A percentile compares a stretch with the other conserved stretches of the same genome.
These are phyloP conservation scores for Triticum turgidum DNA, from an alignment of 176 grass and related monocot species.

Conservation along the genomic window DNA sequence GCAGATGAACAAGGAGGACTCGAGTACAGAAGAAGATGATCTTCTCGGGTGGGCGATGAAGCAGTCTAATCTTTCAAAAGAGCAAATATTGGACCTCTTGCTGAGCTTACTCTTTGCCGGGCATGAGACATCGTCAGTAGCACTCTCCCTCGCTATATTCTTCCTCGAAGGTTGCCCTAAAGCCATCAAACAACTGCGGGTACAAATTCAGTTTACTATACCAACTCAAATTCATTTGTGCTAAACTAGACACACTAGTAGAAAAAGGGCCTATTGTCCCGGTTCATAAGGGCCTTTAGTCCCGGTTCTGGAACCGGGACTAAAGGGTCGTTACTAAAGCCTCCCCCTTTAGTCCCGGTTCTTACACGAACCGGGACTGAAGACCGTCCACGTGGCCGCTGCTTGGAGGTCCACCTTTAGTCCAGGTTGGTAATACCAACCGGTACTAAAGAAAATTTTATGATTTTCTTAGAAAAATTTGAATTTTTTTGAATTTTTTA, in stretches of 20 bases:
- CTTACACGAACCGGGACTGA: no score
- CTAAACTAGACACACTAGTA: not conserved
- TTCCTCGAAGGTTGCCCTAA: conserved; percentile 82
- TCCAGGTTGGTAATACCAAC: no score
- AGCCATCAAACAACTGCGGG: conserved; percentile 63
- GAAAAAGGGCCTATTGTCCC: no score
- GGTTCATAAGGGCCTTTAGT: no score
- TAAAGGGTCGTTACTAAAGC: no score
- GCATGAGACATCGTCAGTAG: conserved; percentile 92
- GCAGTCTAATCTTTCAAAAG: conserved; percentile 64
- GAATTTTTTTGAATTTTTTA: no score
- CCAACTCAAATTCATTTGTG: not conserved
- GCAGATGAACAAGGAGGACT: conserved; percentile 35
- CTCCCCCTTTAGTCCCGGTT: no score
- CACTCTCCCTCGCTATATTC: conserved; percentile 77
- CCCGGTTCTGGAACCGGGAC: no score
- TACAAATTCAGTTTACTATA: conserved; percentile 20
- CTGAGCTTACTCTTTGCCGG: conserved; percentile 88
- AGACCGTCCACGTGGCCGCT: no score
- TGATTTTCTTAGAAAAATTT: no score
- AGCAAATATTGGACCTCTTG: conserved; percentile 91
- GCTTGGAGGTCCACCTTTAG: no score
- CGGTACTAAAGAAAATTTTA: no score
- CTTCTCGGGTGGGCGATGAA: conserved; percentile 86
- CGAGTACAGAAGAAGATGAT: conserved; percentile 63